phyloP scores from a whole-genome alignment of 768 basidiomycete genomes.

The Mycena vitilis region DNA sequence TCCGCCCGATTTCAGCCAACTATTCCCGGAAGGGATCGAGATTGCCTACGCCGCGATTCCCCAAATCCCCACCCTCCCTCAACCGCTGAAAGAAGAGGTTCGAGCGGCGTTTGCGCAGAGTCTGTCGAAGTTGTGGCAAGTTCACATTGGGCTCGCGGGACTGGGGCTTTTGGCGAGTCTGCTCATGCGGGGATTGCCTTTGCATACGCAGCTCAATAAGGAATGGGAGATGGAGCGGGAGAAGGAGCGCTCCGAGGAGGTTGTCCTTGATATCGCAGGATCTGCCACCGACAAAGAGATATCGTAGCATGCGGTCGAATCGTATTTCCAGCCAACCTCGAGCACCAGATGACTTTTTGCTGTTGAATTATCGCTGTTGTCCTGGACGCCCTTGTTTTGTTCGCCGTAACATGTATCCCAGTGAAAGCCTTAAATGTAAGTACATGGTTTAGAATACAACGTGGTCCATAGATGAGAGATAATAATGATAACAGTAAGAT shows the following conservation, averaged over 20 bases:
- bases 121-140: constrained; percentile 51
- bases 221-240: constrained; percentile 33
- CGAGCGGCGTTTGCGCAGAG: too few species aligned
- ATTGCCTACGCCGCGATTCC: too few species aligned
- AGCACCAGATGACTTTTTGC: too few species aligned
- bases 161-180: constrained; percentile 45
- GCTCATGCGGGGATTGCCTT: constrained; percentile 43
- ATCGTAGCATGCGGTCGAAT: too few species aligned
- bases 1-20: constrained; percentile 47
- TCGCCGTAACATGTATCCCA: background rate
- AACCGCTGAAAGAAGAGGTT: too few species aligned
- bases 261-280: too few species aligned
- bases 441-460: background rate
- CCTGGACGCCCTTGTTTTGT: too few species aligned
- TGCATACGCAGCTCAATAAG: constrained; percentile 43
- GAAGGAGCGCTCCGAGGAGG: too few species aligned
- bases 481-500: background rate
- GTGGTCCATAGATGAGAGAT: background rate
- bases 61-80: too few species aligned
- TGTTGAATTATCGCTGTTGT: too few species aligned
- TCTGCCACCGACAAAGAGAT: too few species aligned
- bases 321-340: too few species aligned
- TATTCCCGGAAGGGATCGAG: constrained; percentile 42
- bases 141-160: constrained; percentile 50
- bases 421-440: background rate